Evolutionary conservation across 2,329 filamentous ascomycete species (phyloP).

Genomic region (Xylariaceae sp.): DNA sequence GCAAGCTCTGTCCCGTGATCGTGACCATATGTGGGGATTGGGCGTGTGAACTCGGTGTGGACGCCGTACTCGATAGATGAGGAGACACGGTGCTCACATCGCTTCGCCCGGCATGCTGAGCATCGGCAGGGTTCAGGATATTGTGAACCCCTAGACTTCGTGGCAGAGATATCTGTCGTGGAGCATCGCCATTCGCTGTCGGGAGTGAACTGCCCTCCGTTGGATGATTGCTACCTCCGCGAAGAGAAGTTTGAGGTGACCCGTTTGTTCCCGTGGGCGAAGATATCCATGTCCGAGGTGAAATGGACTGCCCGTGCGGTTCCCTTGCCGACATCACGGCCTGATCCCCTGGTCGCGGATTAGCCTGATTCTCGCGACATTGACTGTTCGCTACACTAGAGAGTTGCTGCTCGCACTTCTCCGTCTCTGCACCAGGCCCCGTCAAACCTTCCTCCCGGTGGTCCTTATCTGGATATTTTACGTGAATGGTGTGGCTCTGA

Average conservation of each 20-base stretch:
- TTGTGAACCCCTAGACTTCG: constrained; percentile 40
- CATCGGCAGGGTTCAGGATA: constrained; percentile 41
- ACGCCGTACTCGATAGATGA: constrained; percentile 16
- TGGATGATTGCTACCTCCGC: constrained; percentile 30
- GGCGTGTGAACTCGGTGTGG: constrained; percentile 24
- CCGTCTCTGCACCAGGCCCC: constrained; percentile 24
- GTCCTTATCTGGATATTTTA: constrained; percentile 21
- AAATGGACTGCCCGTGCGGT: constrained; percentile 52
- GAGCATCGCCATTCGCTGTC: constrained; percentile 28
- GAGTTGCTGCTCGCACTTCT: constrained; percentile 27
- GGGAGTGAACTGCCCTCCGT: constrained; percentile 26
- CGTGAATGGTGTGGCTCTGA: constrained; percentile 22
- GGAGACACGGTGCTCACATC: constrained; percentile 17
- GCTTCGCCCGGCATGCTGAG: constrained; percentile 22
- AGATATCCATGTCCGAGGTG: constrained; percentile 46
- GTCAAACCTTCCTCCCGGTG: constrained; percentile 26
- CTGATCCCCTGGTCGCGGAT: constrained; percentile 53
- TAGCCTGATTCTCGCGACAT: constrained; percentile 54
- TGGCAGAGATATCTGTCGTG: constrained; percentile 27
- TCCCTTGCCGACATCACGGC: constrained; percentile 62
- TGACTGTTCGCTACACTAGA: constrained; percentile 39
- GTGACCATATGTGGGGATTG: constrained; percentile 21
- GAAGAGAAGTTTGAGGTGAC: constrained; percentile 27
- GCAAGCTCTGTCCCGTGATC: constrained; percentile 21
- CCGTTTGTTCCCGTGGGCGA: constrained; percentile 34